Evolutionary conservation across 768 basidiomycete species (phyloP), one percentile per base, ranked within the genome.

Genomic region (Coprinopsis sp.): DNA sequence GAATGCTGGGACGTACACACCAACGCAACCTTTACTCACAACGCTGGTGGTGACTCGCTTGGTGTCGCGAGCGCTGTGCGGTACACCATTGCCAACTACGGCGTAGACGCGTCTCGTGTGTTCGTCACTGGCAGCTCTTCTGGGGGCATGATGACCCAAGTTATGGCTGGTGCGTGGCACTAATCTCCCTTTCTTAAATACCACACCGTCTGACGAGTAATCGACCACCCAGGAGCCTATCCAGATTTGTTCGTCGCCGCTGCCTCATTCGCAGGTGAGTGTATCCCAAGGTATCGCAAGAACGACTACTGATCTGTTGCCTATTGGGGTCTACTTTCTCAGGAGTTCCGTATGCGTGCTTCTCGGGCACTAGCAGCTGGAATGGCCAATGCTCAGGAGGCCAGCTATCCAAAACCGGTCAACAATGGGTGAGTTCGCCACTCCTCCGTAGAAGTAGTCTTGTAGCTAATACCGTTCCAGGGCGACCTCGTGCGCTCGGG

Each of bases 91-190:
- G 43, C 62, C 19, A 76, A 66, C 62, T 77, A 65, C 49, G 67
- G 66, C 27, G 76, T 76, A 28, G 71, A 78, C 51, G 30, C 73
- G 2, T 54, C 48, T n/a, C 66, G 68, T 30, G 77, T 79, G 47
- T 79, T 71, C 58, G 71, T 69, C 22, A 74, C 74, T 27, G 78
- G 78, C 11, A 68, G 68, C 3, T 73, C 72, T 3, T 78, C 77
- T 2, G 79, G 78, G 33, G 72, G 69, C 1, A 81, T 80, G 79
- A 80, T 79, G 78, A 79, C 78, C 46, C 76, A 73, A 54, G 77
- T 79, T 19, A 63, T 79, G 33, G 62, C 65, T 39, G 78, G 75
- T 27, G 71, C 74, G 11, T 78, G n/a, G n/a, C n/a, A n/a, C n/a
- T n/a, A n/a, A n/a, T n/a, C n/a, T n/a, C n/a, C n/a, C n/a, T n/a